A percentile compares a stretch with the other conserved stretches of the same genome.
These are phyloP conservation scores for Plectosphaerella sp. DNA, from an alignment of 2,329 filamentous ascomycete species.

Conservation along the genomic window DNA sequence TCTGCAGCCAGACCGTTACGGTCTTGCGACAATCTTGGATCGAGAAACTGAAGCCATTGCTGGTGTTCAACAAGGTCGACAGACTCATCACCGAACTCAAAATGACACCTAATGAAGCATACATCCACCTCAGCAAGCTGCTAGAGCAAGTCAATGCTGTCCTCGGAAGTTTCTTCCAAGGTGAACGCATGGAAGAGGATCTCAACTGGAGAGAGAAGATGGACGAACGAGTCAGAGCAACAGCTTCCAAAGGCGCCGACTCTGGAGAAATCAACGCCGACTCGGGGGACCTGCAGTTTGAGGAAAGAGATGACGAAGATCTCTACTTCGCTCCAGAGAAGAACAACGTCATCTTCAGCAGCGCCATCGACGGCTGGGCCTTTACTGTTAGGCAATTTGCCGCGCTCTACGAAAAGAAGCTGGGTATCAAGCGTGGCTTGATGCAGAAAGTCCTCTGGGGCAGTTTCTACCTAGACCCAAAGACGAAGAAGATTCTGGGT, in stretches of 20 bases:
- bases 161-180: constrained; percentile 94
- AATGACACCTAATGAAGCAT: constrained; percentile 87
- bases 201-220: constrained; percentile 91
- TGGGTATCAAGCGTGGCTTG: constrained; percentile 83
- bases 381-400: constrained; percentile 96
- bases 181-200: constrained; percentile 97
- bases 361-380: constrained; percentile 97
- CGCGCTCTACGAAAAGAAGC: constrained; percentile 88
- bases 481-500: constrained; percentile 88
- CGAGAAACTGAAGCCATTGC: constrained; percentile 87
- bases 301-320: constrained; percentile 92
- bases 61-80: constrained; percentile 99
- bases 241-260: constrained; percentile 22
- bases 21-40: constrained; percentile 93
- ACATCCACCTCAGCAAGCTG: constrained; percentile 81
- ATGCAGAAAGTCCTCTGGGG: constrained; percentile 97
- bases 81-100: constrained; percentile 89
- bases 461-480: constrained; percentile 92
- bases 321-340: constrained; percentile 97
- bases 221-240: constrained; percentile 75
- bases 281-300: constrained; percentile 64
- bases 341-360: constrained; percentile 98
- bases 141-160: constrained; percentile 97
- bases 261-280: constrained; percentile 32
- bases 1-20: constrained; percentile 97